These are phyloP conservation scores for Berberis thunbergii DNA, from an alignment of 164 flowering plant species.

Conservation along the genomic window DNA sequence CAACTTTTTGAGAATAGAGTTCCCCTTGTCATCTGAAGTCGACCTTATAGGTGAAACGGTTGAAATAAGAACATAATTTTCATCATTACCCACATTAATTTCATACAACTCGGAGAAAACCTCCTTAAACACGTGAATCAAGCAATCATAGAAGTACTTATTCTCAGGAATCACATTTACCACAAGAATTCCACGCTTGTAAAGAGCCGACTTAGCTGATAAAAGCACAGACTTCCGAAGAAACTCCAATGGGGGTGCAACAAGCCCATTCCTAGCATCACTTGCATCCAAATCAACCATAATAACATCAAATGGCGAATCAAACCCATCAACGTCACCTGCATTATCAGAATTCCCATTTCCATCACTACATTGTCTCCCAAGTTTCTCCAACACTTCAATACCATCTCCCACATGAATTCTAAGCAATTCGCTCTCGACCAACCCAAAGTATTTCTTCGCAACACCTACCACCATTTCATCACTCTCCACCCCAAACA, in stretches of 20 bases:
- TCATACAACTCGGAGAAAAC: slow-evolving; percentile 60
- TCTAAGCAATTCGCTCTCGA: slow-evolving; percentile 25
- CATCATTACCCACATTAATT: slow-evolving; percentile 68
- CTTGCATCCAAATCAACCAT: slow-evolving; percentile 83
- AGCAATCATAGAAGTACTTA: slow-evolving; percentile 27
- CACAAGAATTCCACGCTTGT: slow-evolving; percentile 39
- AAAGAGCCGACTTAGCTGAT: slow-evolving; percentile 37
- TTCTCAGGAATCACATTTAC: slow-evolving; percentile 60
- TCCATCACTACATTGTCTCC: neutral
- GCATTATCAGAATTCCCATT: neutral
- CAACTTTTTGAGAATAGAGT: slow-evolving; percentile 35
- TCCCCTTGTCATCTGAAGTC: slow-evolving; percentile 6
- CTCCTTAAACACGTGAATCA: slow-evolving; percentile 27
- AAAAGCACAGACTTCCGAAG: slow-evolving; percentile 33
- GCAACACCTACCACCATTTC: slow-evolving; percentile 55
- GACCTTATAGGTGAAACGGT: slow-evolving; percentile 22
- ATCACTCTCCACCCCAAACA: slow-evolving; percentile 21
- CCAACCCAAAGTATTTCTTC: slow-evolving; percentile 53
- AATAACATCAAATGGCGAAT: slow-evolving; percentile 41
- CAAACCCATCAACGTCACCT: slow-evolving; percentile 5
- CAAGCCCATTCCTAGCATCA: slow-evolving; percentile 43
- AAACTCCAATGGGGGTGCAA: slow-evolving; percentile 76
- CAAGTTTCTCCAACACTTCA: slow-evolving; percentile 29
- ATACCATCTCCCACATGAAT: slow-evolving; percentile 59
- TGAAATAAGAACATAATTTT: slow-evolving; percentile 72